Conservation (phyloP, 305 asterid species). For the Striga hermonthica region DNA sequence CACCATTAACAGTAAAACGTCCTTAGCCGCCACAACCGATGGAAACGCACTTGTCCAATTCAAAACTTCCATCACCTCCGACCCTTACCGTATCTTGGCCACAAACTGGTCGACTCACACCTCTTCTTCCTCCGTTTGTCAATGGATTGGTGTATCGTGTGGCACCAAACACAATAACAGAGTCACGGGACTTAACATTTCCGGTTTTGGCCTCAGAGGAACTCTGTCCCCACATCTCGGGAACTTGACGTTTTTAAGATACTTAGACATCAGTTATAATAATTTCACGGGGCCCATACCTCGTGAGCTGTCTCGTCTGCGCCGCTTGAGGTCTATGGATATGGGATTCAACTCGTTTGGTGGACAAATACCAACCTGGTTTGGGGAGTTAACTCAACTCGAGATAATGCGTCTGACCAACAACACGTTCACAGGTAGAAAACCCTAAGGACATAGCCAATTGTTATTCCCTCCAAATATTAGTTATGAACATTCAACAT, state of each 20-base stretch:
- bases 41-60: slow-evolving; percentile 30
- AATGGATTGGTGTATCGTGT: slow-evolving; percentile 50
- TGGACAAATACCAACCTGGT: slow-evolving; percentile 46
- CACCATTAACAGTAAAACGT: background rate
- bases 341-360: slow-evolving; percentile 35
- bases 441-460: no score
- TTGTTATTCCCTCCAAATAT: no score
- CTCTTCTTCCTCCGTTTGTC: slow-evolving; percentile 37
- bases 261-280: slow-evolving; percentile 42
- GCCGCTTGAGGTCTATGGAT: slow-evolving; percentile 24
- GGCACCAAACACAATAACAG: slow-evolving; percentile 27
- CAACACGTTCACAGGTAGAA: slow-evolving; percentile 41
- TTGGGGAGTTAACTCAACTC: slow-evolving; percentile 38
- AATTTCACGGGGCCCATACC: slow-evolving; percentile 43
- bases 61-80: slow-evolving; percentile 25
- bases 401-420: slow-evolving; percentile 23
- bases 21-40: slow-evolving; percentile 8
- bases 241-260: slow-evolving; percentile 46
- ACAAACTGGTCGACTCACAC: slow-evolving; percentile 34
- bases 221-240: slow-evolving; percentile 44
- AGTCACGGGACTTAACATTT: slow-evolving; percentile 36
- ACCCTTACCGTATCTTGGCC: slow-evolving; percentile 19
- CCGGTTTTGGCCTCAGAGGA: slow-evolving; percentile 37
- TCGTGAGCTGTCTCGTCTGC: slow-evolving; percentile 32
- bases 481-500: no score